Evolutionary conservation across 2,329 filamentous ascomycete genomes (phyloP).

Genomic region (Epichloe sp.): DNA sequence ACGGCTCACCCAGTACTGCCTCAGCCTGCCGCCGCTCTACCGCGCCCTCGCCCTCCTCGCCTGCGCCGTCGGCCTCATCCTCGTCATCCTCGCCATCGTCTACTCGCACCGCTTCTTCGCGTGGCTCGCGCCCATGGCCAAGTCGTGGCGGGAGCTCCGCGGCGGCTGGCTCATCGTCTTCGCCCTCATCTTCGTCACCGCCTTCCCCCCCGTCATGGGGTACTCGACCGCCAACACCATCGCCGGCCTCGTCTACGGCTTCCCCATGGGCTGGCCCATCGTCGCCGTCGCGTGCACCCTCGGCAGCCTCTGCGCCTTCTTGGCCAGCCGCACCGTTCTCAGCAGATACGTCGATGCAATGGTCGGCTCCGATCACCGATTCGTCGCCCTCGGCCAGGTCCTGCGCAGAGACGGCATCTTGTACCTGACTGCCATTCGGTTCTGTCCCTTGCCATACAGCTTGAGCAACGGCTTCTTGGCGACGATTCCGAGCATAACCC

Average conservation of each 20-base stretch:
- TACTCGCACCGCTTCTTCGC: conserved; percentile 73
- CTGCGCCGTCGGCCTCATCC: conserved; percentile 34
- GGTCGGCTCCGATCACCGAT: conserved; percentile 72
- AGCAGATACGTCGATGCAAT: conserved; percentile 66
- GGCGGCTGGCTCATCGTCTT: conserved; percentile 68
- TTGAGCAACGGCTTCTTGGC: conserved; percentile 89
- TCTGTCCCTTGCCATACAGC: conserved; percentile 87
- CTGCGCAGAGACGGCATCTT: conserved; percentile 82
- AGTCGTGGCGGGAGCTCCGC: conserved; percentile 60
- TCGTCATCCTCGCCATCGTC: conserved; percentile 57
- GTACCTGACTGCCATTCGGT: conserved; percentile 78
- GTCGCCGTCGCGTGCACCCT: conserved; percentile 64
- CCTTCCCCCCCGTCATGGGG: conserved; percentile 78
- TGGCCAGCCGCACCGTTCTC: conserved; percentile 67
- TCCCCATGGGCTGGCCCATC: conserved; percentile 63
- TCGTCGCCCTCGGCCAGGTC: conserved; percentile 77
- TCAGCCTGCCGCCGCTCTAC: conserved; percentile 46
- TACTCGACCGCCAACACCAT: conserved; percentile 60
- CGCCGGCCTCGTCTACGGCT: conserved; percentile 42
- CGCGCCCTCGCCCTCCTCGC: conserved; percentile 42
- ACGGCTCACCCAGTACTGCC: conserved; percentile 35
- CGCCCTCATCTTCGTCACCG: conserved; percentile 59
- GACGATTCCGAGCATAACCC: conserved; percentile 79
- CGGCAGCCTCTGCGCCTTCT: conserved; percentile 67
- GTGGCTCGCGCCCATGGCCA: conserved; percentile 57